A percentile compares a stretch with the other conserved stretches of the same genome.
These are phyloP conservation scores for Colletotrichum lini DNA, from an alignment of 2,329 filamentous ascomycete genomes.

Conservation along the genomic window DNA sequence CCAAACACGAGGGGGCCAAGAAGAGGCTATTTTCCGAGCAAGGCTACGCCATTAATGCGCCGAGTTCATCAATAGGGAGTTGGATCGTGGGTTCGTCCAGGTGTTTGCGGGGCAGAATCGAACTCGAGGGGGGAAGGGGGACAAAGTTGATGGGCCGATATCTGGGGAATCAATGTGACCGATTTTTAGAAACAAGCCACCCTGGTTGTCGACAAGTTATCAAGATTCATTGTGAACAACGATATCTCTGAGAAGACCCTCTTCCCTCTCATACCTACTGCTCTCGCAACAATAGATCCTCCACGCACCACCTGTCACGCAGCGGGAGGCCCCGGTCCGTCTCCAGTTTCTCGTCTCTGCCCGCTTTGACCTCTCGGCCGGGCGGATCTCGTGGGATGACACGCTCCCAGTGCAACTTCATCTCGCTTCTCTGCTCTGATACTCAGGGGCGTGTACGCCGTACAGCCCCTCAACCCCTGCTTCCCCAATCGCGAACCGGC, in stretches of 20 bases:
- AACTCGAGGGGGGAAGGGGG: neutral
- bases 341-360: neutral
- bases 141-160: neutral
- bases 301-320: constrained; percentile 1
- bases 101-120: neutral
- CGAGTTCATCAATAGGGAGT: neutral
- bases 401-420: constrained; percentile 28
- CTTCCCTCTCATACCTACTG: no score
- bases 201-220: no score
- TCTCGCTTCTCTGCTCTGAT: constrained; percentile 32
- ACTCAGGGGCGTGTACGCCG: constrained; percentile 13
- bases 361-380: constrained; percentile 31
- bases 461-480: constrained; percentile 4
- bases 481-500: constrained; percentile 12
- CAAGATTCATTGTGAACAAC: no score
- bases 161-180: no score
- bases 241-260: no score
- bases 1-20: neutral
- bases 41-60: neutral
- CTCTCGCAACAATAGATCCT: neutral
- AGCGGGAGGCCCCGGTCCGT: constrained; percentile 27
- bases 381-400: constrained; percentile 23
- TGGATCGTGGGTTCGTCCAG: neutral
- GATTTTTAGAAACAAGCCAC: no score
- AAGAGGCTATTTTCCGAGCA: neutral